Conservation (phyloP, 2,329 filamentous ascomycete genomes). For the Periconia digitata region DNA sequence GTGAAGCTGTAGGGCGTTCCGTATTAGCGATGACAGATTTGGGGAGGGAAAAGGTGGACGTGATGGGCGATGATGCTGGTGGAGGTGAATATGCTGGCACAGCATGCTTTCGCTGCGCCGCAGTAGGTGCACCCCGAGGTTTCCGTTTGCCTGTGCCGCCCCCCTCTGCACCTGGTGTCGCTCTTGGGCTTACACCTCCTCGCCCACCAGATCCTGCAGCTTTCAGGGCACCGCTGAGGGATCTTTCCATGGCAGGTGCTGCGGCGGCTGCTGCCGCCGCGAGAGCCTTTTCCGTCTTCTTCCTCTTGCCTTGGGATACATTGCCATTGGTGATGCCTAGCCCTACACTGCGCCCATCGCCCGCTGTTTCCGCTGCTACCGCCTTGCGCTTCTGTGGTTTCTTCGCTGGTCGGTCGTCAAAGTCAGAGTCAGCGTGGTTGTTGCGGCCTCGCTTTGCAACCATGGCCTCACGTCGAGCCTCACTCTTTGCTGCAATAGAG, state of each 20-base stretch:
- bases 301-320: constrained; percentile 67
- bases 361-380: constrained; percentile 53
- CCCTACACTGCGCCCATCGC: constrained; percentile 54
- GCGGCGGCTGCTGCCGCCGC: constrained; percentile 31
- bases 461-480: constrained; percentile 79
- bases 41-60: constrained; percentile 62
- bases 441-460: constrained; percentile 69
- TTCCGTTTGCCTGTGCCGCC: constrained; percentile 61
- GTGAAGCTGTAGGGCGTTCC: constrained; percentile 66
- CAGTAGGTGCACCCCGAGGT: constrained; percentile 66
- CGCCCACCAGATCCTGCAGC: constrained; percentile 48
- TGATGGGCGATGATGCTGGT: constrained; percentile 73
- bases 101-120: constrained; percentile 72
- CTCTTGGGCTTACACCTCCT: constrained; percentile 62
- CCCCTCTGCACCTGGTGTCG: constrained; percentile 65
- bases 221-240: constrained; percentile 60
- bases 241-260: constrained; percentile 63
- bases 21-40: constrained; percentile 53
- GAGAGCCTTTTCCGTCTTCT: constrained; percentile 72
- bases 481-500: constrained; percentile 76
- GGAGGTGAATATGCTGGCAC: constrained; percentile 66
- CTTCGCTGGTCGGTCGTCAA: constrained; percentile 69
- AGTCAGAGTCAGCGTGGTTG: constrained; percentile 75
- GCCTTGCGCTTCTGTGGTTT: constrained; percentile 64
- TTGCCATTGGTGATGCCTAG: constrained; percentile 63